These are phyloP conservation scores for Nevesoporus exiguus DNA, from an alignment of 768 basidiomycete genomes.

Conservation along the genomic window DNA sequence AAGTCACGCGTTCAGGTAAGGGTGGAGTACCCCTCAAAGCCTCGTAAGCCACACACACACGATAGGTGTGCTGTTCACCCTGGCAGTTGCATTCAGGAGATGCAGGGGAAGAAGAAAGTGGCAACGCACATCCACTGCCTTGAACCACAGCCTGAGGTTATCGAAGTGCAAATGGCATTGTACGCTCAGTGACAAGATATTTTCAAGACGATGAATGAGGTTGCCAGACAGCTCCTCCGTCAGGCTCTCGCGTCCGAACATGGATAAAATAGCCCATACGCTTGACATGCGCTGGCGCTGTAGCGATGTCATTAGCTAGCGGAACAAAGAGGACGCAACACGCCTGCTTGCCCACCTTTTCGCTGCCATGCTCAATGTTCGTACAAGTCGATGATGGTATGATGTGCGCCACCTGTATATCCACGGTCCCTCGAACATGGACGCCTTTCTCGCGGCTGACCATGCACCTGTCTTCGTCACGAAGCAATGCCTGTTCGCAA, in stretches of 20 bases:
- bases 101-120: too few relatives aligned
- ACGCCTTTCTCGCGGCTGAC: background rate
- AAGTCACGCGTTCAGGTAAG: background rate
- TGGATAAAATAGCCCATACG: background rate
- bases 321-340: background rate
- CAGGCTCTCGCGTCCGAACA: background rate
- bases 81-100: too few relatives aligned
- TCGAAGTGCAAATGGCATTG: too few relatives aligned
- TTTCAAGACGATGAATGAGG: background rate
- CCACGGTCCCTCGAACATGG: too few relatives aligned
- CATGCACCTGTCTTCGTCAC: background rate
- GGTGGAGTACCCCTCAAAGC: background rate
- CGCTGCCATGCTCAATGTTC: background rate
- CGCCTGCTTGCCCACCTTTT: background rate
- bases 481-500: background rate
- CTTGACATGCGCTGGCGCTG: background rate
- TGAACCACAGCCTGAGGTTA: too few relatives aligned
- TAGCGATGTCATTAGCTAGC: background rate
- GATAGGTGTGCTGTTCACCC: background rate
- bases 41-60: background rate
- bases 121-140: too few relatives aligned
- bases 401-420: background rate
- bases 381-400: background rate
- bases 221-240: background rate
- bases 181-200: too few relatives aligned